Base-by-base conservation (phyloP, 495 filamentous ascomycete species). In the Hypoxylon fuscum region DNA sequence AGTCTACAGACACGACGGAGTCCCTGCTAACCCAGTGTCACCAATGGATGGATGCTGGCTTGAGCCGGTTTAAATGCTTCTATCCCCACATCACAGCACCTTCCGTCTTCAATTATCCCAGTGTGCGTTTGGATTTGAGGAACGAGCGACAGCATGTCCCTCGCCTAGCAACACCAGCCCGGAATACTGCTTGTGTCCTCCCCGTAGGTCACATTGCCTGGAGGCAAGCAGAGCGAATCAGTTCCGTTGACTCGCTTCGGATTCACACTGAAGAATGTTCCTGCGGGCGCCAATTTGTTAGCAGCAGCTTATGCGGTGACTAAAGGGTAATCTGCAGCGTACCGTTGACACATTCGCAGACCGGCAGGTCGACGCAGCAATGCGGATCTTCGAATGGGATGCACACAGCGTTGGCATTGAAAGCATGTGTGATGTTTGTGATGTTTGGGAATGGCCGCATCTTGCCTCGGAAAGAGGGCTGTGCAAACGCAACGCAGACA, bases 291-390 rank as follows among this genome's bases (percentile, higher is more conserved):
- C 8, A 37, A 11, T 18, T 17, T 3, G 47, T 53, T 25, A 58
- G 43, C 22, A 17, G n/a, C 32, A 7, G n/a, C 37, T 32, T 22
- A 0, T 11, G 45, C 12, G 23, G 18, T 29, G 9, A 7, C n/a
- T 22, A 31, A 4, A 2, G 41, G 17, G 7, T n/a, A 18, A 21
- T 8, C 10, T 15, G 29, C 7, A 14, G 15, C 31, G 12, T 48
- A 68, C 68, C 68, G 12, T 68, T 68, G 15, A n/a, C 27, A 35
- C 68, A 70, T 11, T 68, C 35, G 60, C 68, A 70, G 14, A 70
- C 59, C 6, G 48, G 40, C 2, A 15, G 9, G 21, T 47, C 32
- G n/a, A 70, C 42, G 32, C 68, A 70, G 35, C 68, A 70, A 18
- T 56, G 52, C 22, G 59, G 60, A 37, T 70, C 64, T 35, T 62